Base-by-base conservation (phyloP, 768 basidiomycete species). In the Naganishia kalamii region DNA sequence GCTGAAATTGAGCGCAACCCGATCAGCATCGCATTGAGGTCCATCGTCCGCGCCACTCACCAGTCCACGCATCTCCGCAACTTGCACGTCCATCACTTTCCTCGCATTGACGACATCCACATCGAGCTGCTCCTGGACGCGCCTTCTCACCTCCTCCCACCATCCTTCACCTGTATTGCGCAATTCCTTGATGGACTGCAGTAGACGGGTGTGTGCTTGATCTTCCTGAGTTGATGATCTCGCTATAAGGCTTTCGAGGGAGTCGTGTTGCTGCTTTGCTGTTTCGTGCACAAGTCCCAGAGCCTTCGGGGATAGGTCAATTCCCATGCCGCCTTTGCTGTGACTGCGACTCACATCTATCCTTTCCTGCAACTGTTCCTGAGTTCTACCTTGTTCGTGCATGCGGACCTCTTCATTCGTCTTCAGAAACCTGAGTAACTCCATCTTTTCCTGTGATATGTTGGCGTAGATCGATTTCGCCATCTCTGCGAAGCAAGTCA, bases 401-500 rank as follows among this genome's bases (percentile, higher is more conserved):
- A 12, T 25, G 12, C 37, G 33, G 12, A 13, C 17, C 21, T 40
- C 54, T 27, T 57, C 54, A 23, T 57, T 57, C 1, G 10, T 37
- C 5, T 37, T 35, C 35, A 57, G 21, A 25, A 37, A 40, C 35
- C 37, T 37, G 1, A 57, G 54, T 10, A 76, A 59, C 1, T 67
- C 68, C 0, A 73, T 54, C 68, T 74, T 71, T 41, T 74, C 71
- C 57, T 47, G 27, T 1, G 74, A 75, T 1, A 72, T 67, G 33
- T 75, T 72, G 15, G 59, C 23, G 47, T 75, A 75, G 12, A 67
- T 65, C 25, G 47, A 40, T 12, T 65, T 51, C n/a, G 72, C 70
- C n/a, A 67, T 48, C 3, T 75, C 75, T 73, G 35, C 10, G n/a
- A 49, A 29, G 29, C 37, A 21, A n/a, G 17, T 0, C 19, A 3